phyloP scores from a whole-genome alignment of 2,329 filamentous ascomycete genomes.

The Venturia effusa region DNA sequence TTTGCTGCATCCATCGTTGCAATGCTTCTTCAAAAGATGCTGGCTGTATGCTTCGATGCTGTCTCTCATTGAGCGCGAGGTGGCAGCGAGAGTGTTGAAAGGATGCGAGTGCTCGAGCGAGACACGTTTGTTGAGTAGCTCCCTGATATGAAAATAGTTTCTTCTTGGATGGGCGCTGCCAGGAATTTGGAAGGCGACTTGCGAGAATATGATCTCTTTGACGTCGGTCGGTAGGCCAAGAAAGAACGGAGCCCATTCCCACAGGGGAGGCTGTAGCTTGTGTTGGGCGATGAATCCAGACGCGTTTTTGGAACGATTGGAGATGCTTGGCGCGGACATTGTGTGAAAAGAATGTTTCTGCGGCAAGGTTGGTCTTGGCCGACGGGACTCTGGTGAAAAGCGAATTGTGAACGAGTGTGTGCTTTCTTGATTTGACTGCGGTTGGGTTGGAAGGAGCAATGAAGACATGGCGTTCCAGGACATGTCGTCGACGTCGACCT shows the following conservation, averaged over 20 bases:
- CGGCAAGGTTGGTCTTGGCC: too few species aligned
- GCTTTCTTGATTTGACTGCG: too few species aligned
- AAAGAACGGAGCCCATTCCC: background rate
- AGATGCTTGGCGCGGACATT: background rate
- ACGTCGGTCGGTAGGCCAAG: background rate
- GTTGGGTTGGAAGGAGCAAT: too few species aligned
- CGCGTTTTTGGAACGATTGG: background rate
- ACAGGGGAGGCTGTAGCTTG: background rate
- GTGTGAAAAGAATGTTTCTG: background rate
- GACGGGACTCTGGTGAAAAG: too few species aligned
- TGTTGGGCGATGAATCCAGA: background rate
- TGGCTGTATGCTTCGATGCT: background rate
- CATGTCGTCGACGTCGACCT: too few species aligned
- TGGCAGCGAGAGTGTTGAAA: background rate
- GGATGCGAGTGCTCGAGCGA: background rate
- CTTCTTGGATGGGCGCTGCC: background rate
- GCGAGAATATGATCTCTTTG: background rate
- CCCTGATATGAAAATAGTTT: background rate
- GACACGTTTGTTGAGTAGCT: background rate
- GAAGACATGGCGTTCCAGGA: too few species aligned
- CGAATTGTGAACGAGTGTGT: too few species aligned
- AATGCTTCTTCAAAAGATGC: background rate
- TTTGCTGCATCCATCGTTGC: background rate
- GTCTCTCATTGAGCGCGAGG: background rate
- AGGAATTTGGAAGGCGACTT: background rate